Conservation (phyloP, 495 filamentous ascomycete species). For the Podospora conica region DNA sequence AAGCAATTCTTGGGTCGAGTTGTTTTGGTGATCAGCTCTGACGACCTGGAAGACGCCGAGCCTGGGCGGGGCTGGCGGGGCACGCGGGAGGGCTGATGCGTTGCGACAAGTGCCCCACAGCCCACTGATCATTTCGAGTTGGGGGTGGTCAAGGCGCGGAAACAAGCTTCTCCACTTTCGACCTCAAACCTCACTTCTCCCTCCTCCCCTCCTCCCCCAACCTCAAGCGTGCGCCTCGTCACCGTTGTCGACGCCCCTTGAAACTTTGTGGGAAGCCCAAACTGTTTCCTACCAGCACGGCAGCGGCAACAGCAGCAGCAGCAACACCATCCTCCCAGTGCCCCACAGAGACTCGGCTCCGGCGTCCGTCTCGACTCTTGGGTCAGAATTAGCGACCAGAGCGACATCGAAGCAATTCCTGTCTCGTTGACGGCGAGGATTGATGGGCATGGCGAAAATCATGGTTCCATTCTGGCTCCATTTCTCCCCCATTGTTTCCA, state of each 20-base stretch:
- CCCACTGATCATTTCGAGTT: background rate
- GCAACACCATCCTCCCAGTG: background rate
- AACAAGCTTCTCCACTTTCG: slow-evolving; percentile 5
- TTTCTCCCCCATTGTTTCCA: background rate
- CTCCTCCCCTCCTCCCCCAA: background rate
- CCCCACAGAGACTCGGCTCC: background rate
- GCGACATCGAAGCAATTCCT: background rate
- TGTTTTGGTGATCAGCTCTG: slow-evolving; percentile 10
- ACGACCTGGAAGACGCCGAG: slow-evolving; percentile 8
- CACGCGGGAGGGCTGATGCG: slow-evolving; percentile 6
- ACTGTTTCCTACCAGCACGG: background rate
- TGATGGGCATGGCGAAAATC: too few relatives aligned
- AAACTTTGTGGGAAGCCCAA: slow-evolving; percentile 3
- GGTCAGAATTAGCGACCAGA: background rate
- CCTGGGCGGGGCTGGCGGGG: background rate
- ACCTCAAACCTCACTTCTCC: slow-evolving; percentile 3
- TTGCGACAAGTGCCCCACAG: slow-evolving; percentile 11
- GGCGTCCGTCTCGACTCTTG: background rate
- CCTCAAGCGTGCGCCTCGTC: background rate
- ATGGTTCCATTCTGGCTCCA: background rate
- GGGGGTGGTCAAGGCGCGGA: slow-evolving; percentile 7
- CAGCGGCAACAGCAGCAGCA: background rate
- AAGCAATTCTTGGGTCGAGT: slow-evolving; percentile 1
- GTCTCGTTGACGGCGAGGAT: too few relatives aligned
- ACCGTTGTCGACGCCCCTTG: slow-evolving; percentile 6